Evolutionary conservation across 176 grass and related monocot genomes (phyloP).

Genomic region (Miscanthus lutarioriparius): DNA sequence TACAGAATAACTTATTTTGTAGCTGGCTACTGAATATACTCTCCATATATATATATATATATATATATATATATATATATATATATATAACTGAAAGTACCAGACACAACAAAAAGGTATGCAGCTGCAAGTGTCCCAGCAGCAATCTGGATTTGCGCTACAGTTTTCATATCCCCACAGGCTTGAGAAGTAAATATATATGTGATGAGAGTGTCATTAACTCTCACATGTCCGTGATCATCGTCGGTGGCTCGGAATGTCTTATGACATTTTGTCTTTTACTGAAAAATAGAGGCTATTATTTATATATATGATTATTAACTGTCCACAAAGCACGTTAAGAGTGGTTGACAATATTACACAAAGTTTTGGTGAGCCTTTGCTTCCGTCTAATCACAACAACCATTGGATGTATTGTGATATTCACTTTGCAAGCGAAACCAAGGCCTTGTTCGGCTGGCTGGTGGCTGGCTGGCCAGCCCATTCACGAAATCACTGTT

Average conservation of each 20-base stretch:
- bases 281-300: background rate
- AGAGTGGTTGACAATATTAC: background rate
- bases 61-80: no score
- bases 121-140: background rate
- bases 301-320: background rate
- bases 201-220: background rate
- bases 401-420: background rate
- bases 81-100: background rate
- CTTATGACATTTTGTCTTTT: background rate
- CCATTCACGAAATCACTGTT: no score
- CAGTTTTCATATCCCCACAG: background rate
- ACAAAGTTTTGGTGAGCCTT: background rate
- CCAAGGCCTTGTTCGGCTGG: no score
- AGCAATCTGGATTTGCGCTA: slow-evolving; percentile 18
- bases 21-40: no score
- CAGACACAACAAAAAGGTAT: background rate
- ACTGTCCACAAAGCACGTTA: background rate
- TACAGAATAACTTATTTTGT: no score
- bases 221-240: background rate
- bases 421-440: background rate
- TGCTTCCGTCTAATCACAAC: slow-evolving; percentile 3
- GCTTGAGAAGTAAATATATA: background rate
- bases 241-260: background rate
- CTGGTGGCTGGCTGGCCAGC: no score
- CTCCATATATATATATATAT: no score